Base-by-base conservation (phyloP, 2,329 filamentous ascomycete genomes). In the Fusarium chlamydosporum region DNA sequence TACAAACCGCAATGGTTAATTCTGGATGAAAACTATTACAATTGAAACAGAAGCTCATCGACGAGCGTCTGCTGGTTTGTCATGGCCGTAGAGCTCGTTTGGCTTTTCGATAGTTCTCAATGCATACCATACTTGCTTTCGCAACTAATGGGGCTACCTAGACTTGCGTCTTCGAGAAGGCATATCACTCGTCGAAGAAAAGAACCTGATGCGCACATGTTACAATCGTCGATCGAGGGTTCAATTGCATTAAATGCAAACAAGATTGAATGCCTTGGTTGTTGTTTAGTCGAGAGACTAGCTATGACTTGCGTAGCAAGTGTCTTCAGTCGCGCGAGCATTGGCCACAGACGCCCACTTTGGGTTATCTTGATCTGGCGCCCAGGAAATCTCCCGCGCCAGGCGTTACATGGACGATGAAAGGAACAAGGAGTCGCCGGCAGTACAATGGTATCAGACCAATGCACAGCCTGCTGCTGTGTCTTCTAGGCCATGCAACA, bases 401-500 rank as follows among this genome's bases (percentile, higher is more conserved):
- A 63, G 55, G 43, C 54, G 59, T 65, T 59, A 60, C 38, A 61
- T 53, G 27, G 56, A 33, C 20, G 15, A 55, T 46, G 27, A 35
- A 67, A 43, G 34, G 58, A 41, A 43, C 61, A 61, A 56, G 72
- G 68, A 64, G 67, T 59, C 63, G 51, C 65, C 69, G 64, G 60
- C n/a, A 37, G 65, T 55, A 55, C 51, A 56, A 50, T 50, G 47
- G 67, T 56, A 70, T 61, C 65, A 66, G 50, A 27, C 33, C 60
- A 61, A 56, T 48, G 58, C 57, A 66, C 68, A 52, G 56, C 64
- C 40, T 62, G 46, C 47, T 63, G 64, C 45, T 52, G 71, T 72
- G 61, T 59, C 56, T 59, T 53, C 33, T 60, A 53, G 64, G 65
- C 71, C 71, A 74, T 65, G 64, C 65, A 68, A 48, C 35, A 33